phyloP scores from a whole-genome alignment of 306 rosid species.

The Sesbania bispinosa region DNA sequence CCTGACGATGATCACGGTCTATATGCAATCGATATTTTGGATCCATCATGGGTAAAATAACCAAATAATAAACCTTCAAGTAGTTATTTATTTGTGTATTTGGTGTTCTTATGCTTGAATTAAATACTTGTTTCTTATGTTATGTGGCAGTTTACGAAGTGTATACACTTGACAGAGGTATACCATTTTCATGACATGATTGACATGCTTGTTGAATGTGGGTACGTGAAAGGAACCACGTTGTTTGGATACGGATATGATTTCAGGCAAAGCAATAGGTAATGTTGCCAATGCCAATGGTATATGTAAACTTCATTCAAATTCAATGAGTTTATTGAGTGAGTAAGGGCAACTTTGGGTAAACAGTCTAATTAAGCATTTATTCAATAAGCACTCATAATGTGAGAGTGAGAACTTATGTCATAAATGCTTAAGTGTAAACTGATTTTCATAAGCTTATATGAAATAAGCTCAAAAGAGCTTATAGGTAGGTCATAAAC shows the following conservation, averaged over 20 bases:
- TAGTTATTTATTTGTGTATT: not conserved
- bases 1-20: constrained; percentile 82
- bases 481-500: too few species aligned
- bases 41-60: constrained; percentile 57
- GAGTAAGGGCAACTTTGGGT: too few species aligned
- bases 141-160: constrained; percentile 64
- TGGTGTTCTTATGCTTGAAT: not conserved
- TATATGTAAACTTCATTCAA: not conserved
- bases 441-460: too few species aligned
- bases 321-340: not conserved
- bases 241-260: constrained; percentile 95
- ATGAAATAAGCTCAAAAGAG: too few species aligned
- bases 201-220: constrained; percentile 77
- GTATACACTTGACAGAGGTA: constrained; percentile 61
- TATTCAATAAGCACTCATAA: too few species aligned
- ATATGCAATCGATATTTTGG: constrained; percentile 89
- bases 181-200: constrained; percentile 93
- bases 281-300: not conserved
- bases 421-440: too few species aligned
- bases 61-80: not conserved
- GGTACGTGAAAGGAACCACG: constrained; percentile 86
- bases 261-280: constrained; percentile 95
- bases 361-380: too few species aligned
- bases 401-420: too few species aligned
- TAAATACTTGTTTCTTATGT: not conserved